Evolutionary conservation across 331 rosid genomes (phyloP).

Genomic region (Saraca asoca): DNA sequence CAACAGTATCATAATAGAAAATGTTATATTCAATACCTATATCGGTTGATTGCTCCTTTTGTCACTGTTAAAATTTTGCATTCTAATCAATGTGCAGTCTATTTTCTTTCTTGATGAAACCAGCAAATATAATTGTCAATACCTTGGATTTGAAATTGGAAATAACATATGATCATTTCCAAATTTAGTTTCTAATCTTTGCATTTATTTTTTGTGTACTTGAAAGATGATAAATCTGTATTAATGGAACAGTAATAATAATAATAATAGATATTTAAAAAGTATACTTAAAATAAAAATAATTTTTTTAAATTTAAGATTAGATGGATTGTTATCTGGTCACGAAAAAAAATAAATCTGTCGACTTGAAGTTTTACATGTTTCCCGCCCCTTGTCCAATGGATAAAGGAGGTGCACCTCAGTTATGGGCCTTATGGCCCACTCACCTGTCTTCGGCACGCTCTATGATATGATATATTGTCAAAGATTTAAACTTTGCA

Average conservation of each 20-base stretch:
- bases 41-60: slow-evolving; percentile 11
- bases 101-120: no score
- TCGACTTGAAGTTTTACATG: background rate
- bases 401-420: background rate
- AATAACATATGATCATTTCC: background rate
- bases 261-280: no score
- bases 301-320: no score
- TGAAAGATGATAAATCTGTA: background rate
- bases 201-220: no score
- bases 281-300: no score
- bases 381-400: background rate
- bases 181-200: background rate
- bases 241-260: no score
- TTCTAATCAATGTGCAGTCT: no score
- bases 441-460: slow-evolving; percentile 28
- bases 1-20: slow-evolving; percentile 17
- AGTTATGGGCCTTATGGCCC: slow-evolving; percentile 23
- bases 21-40: slow-evolving; percentile 18
- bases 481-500: background rate
- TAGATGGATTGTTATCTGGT: no score
- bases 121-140: no score
- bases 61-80: background rate
- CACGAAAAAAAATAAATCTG: no score
- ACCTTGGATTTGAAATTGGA: no score
- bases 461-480: background rate